A percentile compares a stretch with the other conserved stretches of the same genome.
Evolutionary conservation across 305 asterid species (phyloP).

Genomic region (Solanum hybrid): DNA sequence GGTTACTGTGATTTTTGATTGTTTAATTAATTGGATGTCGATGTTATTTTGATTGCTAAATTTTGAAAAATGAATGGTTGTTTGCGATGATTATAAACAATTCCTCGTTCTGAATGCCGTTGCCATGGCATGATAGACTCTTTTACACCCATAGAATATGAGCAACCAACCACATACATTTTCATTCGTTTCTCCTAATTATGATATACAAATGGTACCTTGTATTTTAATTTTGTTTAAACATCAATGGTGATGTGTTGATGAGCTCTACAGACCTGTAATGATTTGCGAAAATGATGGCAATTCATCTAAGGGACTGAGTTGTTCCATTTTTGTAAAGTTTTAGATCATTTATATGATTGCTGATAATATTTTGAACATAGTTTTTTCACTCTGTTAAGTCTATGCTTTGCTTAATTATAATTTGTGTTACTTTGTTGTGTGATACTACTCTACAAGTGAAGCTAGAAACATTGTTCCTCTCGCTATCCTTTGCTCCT

Average conservation of each 20-base stretch:
- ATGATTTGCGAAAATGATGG: slow-evolving; percentile 36
- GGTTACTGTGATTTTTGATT: neutral
- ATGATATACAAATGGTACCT: neutral
- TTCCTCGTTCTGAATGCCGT: neutral
- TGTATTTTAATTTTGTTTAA: neutral
- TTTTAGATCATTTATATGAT: neutral
- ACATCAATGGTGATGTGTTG: neutral
- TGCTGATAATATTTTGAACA: neutral
- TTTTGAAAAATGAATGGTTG: neutral
- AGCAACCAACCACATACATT: neutral
- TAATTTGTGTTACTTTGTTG: neutral
- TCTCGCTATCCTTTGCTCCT: slow-evolving; percentile 41
- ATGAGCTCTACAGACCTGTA: slow-evolving; percentile 42
- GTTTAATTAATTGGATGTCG: neutral
- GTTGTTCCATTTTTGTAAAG: slow-evolving; percentile 7
- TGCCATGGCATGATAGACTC: neutral
- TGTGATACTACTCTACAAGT: slow-evolving; percentile 8
- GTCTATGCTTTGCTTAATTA: slow-evolving; percentile 6
- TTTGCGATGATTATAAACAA: neutral
- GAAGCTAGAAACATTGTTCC: slow-evolving; percentile 28
- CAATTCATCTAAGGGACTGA: slow-evolving; percentile 51
- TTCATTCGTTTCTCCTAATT: too few relatives aligned
- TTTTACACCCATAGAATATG: neutral
- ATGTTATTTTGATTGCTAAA: neutral
- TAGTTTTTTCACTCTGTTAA: neutral